These are phyloP conservation scores for Syzygium malaccense DNA, from an alignment of 441 rosid genomes.

Conservation along the genomic window DNA sequence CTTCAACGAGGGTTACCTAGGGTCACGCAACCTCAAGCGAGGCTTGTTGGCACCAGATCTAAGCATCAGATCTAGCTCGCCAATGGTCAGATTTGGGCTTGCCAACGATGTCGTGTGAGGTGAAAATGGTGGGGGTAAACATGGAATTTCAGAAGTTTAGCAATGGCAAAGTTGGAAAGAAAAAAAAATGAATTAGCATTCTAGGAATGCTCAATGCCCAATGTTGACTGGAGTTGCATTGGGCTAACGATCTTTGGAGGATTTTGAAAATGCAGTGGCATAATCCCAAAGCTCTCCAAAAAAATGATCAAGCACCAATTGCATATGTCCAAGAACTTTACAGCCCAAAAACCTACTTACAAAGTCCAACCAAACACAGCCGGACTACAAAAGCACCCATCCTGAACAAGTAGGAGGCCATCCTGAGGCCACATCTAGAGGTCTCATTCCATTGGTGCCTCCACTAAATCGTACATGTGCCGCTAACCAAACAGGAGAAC, in stretches of 20 bases:
- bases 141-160: background rate
- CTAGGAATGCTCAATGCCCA: fast-evolving
- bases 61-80: fast-evolving
- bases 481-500: background rate
- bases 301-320: fast-evolving
- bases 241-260: background rate
- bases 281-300: background rate
- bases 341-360: background rate
- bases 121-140: background rate
- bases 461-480: background rate
- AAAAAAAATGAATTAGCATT: background rate
- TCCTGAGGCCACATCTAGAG: background rate
- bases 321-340: background rate
- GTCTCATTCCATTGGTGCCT: background rate
- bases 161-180: background rate
- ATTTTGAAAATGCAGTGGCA: background rate
- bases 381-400: background rate
- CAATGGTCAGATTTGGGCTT: background rate
- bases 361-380: background rate
- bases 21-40: background rate
- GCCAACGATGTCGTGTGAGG: fast-evolving
- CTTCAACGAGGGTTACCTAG: fast-evolving
- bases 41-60: fast-evolving
- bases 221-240: background rate
- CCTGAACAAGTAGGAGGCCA: background rate